Evolutionary conservation across 176 grass and related monocot species (phyloP), one percentile per base, ranked within the genome.

Genomic region (Cenchrus americanus): DNA sequence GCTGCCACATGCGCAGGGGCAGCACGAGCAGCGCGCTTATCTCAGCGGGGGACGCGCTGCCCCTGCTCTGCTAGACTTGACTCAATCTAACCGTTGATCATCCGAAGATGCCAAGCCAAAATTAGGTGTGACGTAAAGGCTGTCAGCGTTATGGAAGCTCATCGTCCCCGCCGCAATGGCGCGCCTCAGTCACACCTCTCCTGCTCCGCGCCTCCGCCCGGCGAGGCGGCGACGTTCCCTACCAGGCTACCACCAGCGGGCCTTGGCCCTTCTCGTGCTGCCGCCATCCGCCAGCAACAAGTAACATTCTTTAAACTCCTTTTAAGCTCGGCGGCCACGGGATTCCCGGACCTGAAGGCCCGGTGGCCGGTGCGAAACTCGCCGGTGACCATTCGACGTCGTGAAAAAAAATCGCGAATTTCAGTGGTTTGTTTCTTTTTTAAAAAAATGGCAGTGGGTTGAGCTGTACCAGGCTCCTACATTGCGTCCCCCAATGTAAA

Each of bases 1-100:
- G 62, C 69, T 68, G 62, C 62, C 85, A 87, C 85, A 87, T 76
- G 85, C 69, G 14, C 34, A 37, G 34, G 19, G 57, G 76, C 19
- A 46, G 82, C 60, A 64, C n/a, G n/a, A n/a, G n/a, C n/a, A n/a
- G n/a, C n/a, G n/a, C n/a, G n/a, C n/a, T n/a, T n/a, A n/a, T n/a
- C n/a, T n/a, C n/a, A n/a, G n/a, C n/a, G n/a, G n/a, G n/a, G n/a
- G n/a, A n/a, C n/a, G 67, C 84, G 42, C 53, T 55, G 57, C 22
- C 30, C 0, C 7, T n/a, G 9, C 32, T 55, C 2, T 43, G 15
- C 7, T 42, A 19, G 53, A 18, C 21, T 17, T n/a, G 34, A 37
- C 43, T 17, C 46, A 30, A 14, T 66, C 62, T 40, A 10, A 52
- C 47, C 48, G 63, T 80, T 44, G 43, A 44, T 44, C 43, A 9